Evolutionary conservation across 1,139 yeast species (phyloP).

Genomic region (Hemisphaericaspora lyxosophila): DNA sequence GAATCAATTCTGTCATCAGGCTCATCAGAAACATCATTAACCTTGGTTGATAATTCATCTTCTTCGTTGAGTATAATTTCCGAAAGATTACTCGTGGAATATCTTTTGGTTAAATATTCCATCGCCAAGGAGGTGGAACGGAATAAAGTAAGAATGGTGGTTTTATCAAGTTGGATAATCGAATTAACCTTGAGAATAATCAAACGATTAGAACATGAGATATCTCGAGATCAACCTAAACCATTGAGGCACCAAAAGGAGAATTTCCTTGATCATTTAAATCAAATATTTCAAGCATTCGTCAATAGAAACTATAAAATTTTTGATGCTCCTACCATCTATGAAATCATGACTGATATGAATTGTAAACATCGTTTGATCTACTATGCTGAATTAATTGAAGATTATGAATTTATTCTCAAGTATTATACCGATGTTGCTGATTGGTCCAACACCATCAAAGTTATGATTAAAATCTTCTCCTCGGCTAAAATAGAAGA

Average conservation of each 20-base stretch:
- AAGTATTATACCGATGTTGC: slow-evolving; percentile 66
- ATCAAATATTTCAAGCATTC: slow-evolving; percentile 50
- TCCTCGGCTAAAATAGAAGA: slow-evolving; percentile 31
- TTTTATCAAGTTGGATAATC: slow-evolving; percentile 82
- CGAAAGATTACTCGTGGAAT: slow-evolving; percentile 48
- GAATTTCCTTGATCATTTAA: slow-evolving; percentile 17
- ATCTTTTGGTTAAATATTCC: slow-evolving; percentile 54
- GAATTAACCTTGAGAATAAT: slow-evolving; percentile 49
- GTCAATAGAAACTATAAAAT: slow-evolving; percentile 45
- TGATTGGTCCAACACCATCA: slow-evolving; percentile 74
- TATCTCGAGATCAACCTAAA: slow-evolving; percentile 2
- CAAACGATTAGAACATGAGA: slow-evolving; percentile 22
- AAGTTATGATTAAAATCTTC: slow-evolving; percentile 51
- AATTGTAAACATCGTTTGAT: slow-evolving; percentile 65
- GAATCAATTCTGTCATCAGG: slow-evolving; percentile 2
- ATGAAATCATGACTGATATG: slow-evolving; percentile 68
- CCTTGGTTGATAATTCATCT: slow-evolving; percentile 1
- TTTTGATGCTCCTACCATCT: slow-evolving; percentile 65
- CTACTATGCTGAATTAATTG: slow-evolving; percentile 63
- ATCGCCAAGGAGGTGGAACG: slow-evolving; percentile 33
- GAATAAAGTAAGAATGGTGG: slow-evolving; percentile 52
- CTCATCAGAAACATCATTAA: neutral
- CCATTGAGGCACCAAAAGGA: slow-evolving; percentile 8
- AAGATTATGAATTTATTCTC: slow-evolving; percentile 69
- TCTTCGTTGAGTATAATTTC: slow-evolving; percentile 17